These are phyloP conservation scores for Candida schatavii DNA, from an alignment of 805 yeast genomes.

Conservation along the genomic window DNA sequence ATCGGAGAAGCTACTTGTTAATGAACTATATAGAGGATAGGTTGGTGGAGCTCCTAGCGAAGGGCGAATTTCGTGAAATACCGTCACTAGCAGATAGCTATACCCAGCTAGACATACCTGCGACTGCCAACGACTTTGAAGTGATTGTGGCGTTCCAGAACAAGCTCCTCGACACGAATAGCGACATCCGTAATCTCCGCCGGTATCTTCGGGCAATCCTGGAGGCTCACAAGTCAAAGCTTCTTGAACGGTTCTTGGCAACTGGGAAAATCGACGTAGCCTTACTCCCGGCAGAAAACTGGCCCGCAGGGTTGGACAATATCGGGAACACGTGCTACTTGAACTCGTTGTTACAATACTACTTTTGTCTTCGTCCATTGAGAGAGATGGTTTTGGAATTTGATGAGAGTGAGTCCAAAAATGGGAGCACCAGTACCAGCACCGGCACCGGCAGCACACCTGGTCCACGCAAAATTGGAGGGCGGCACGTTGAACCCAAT, in stretches of 20 bases:
- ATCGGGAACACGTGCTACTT: constrained; percentile 95
- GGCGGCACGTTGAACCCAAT: constrained; percentile 70
- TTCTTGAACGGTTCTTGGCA: constrained; percentile 54
- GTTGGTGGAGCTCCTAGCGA: constrained; percentile 26
- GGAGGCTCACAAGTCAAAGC: constrained; percentile 48
- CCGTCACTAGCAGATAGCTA: constrained; percentile 34
- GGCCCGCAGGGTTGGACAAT: constrained; percentile 92
- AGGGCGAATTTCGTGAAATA: not conserved
- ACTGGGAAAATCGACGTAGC: constrained; percentile 63
- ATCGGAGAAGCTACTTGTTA: constrained; percentile 55
- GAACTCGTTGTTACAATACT: constrained; percentile 86
- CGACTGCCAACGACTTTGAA: constrained; percentile 55
- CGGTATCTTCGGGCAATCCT: constrained; percentile 58
- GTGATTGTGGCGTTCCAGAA: constrained; percentile 52
- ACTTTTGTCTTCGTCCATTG: constrained; percentile 80
- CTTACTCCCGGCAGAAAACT: constrained; percentile 56
- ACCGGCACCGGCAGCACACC: no score
- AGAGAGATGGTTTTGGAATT: constrained; percentile 64
- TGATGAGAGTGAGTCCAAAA: constrained; percentile 34
- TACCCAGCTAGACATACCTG: constrained; percentile 46
- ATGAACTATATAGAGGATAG: constrained; percentile 51
- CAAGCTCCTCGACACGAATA: constrained; percentile 12
- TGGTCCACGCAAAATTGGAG: constrained; percentile 83
- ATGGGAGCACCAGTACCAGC: constrained; percentile 59
- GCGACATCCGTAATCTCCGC: constrained; percentile 54